A percentile compares a stretch with the other conserved stretches of the same genome.
Conservation (phyloP, 192 early-diverging fungal species). For the Phycomyces nitens region DNA sequence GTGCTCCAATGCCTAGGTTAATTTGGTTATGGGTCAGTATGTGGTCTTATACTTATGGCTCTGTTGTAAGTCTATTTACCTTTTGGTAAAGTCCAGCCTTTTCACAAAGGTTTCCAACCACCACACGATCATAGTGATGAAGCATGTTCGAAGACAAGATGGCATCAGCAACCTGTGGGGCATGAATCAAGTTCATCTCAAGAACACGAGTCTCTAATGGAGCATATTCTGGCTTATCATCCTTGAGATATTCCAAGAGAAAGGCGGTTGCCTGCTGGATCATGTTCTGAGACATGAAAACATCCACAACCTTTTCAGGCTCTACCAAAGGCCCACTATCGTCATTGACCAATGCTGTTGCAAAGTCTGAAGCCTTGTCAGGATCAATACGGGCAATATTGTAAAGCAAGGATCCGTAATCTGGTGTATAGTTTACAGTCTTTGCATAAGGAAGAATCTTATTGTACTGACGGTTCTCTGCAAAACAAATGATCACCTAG, state of each 20-base stretch:
- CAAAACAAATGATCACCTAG: slow-evolving; percentile 89
- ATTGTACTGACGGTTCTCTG: slow-evolving; percentile 91
- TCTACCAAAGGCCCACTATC: slow-evolving; percentile 79
- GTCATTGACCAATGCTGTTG: slow-evolving; percentile 79
- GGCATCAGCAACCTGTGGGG: slow-evolving; percentile 97
- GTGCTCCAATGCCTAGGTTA: slow-evolving; percentile 79
- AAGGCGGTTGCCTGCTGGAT: slow-evolving; percentile 97
- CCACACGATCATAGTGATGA: slow-evolving; percentile 89
- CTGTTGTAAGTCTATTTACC: slow-evolving; percentile 36
- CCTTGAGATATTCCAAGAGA: slow-evolving; percentile 93
- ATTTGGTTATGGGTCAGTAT: too few relatives aligned
- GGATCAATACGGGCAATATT: slow-evolving; percentile 87
- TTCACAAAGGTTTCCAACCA: slow-evolving; percentile 91
- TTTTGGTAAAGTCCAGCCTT: slow-evolving; percentile 97
- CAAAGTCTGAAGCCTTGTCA: slow-evolving; percentile 94
- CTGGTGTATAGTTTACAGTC: slow-evolving; percentile 89
- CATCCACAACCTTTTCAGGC: slow-evolving; percentile 86
- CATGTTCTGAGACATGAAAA: slow-evolving; percentile 87
- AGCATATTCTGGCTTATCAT: slow-evolving; percentile 86
- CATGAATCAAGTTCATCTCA: slow-evolving; percentile 96
- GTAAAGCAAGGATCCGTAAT: slow-evolving; percentile 87
- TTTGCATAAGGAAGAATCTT: slow-evolving; percentile 96
- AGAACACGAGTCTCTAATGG: slow-evolving; percentile 91
- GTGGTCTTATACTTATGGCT: too few relatives aligned
- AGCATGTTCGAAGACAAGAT: slow-evolving; percentile 96